Evolutionary conservation across 208 protist species (phyloP), one percentile per base, ranked within the genome.

Genomic region (Leishmania turanica): DNA sequence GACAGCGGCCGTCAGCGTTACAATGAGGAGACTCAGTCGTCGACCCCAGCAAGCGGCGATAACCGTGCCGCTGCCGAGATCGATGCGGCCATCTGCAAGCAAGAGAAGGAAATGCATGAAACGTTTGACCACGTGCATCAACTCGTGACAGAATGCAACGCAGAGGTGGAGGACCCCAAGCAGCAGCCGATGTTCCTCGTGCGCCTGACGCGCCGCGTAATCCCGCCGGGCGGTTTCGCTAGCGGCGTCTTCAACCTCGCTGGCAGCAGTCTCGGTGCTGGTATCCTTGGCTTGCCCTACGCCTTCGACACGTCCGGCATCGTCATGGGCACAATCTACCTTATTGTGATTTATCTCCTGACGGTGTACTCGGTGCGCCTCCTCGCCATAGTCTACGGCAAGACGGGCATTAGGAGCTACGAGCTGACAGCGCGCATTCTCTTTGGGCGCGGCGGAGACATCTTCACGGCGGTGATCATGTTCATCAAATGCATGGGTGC

Each of bases 401-500:
- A 91, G 83, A 97, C 90, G 0, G 84, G 84, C 45, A 87, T 89
- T 54, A 80, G 82, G 37, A 92, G 87, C 79, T 97, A 95, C 89
- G 92, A 95, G 72, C 84, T 85, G 40, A 88, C 92, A 53, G 87
- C 83, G 13, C 84, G 86, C 13, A 47, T 83, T 47, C 83, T 96
- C 19, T 91, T 94, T 51, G 91, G 90, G 31, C 66, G 56, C 3
- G 85, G 88, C 40, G 86, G 83, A 21, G 92, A 93, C 75, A 81
- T 89, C 77, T 93, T 97, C 77, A 82, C 84, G 1, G 89, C 86
- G 19, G 77, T 90, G 47, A 88, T 95, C 71, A 96, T 95, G 87
- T 91, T 94, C 71, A 31, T 94, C 45, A 94, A 92, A 71, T 96
- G 93, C 77, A 92, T 93, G 42, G 92, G 92, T 68, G 89, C 90